These are phyloP conservation scores for Mucor mucedo DNA, from an alignment of 371 early-diverging fungal genomes.

Conservation along the genomic window DNA sequence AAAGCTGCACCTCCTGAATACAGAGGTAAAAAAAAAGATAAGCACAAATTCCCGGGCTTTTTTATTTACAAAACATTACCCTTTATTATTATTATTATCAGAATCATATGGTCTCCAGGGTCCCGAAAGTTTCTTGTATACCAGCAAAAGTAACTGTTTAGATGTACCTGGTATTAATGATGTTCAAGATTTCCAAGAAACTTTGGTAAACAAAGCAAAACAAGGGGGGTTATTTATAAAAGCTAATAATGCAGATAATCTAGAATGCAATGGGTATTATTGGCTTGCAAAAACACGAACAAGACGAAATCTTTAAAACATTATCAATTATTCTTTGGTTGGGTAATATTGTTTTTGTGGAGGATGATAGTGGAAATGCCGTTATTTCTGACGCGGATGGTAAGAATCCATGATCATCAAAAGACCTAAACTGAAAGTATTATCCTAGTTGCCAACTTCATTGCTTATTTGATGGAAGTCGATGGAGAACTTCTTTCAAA, in stretches of 20 bases:
- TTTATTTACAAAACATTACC: background rate
- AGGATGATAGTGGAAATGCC: conserved; percentile 69
- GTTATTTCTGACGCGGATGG: conserved; percentile 69
- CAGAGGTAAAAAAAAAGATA: conserved; percentile 49
- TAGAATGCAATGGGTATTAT: conserved; percentile 82
- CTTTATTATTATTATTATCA: conserved; percentile 6
- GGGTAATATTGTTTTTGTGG: conserved; percentile 80
- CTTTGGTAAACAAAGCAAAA: conserved; percentile 54
- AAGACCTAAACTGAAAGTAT: too few relatives aligned
- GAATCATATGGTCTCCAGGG: conserved; percentile 81
- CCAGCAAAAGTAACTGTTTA: conserved; percentile 75
- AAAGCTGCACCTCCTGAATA: conserved; percentile 79
- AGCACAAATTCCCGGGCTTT: background rate
- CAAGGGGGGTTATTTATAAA: background rate
- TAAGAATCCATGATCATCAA: conserved; percentile 21
- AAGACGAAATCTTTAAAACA: conserved; percentile 81
- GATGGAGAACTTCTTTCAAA: conserved; percentile 66
- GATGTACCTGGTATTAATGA: conserved; percentile 87
- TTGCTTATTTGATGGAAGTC: conserved; percentile 81
- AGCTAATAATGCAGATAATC: background rate
- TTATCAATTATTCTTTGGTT: conserved; percentile 85
- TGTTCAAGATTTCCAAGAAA: conserved; percentile 72
- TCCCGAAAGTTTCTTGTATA: conserved; percentile 83
- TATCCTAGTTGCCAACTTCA: conserved; percentile 68
- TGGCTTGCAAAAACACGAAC: conserved; percentile 74